Percentiles rank a stretch among this genome's conserved stretches.
These are phyloP conservation scores for Sugiyamaella qingdaonensis DNA, from an alignment of 805 yeast genomes.

Conservation along the genomic window DNA sequence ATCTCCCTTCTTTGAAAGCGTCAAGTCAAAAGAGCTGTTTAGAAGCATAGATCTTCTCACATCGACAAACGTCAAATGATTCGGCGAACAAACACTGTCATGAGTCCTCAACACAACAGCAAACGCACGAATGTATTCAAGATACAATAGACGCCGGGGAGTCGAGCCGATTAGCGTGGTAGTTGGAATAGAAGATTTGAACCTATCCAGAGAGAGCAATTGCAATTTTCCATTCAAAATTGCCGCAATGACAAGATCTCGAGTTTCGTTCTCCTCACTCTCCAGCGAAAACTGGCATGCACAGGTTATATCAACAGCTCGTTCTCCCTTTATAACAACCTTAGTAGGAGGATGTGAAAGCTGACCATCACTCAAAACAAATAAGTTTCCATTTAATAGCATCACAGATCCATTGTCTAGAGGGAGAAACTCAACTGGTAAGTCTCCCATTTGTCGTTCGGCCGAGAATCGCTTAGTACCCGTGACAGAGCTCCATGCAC, in stretches of 20 bases:
- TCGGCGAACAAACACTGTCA: neutral
- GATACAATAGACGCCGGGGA: constrained; percentile 16
- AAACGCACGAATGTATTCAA: constrained; percentile 14
- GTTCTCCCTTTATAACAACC: constrained; percentile 1
- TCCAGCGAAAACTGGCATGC: constrained; percentile 2
- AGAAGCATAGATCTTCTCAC: neutral
- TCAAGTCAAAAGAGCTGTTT: neutral
- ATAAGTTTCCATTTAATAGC: neutral
- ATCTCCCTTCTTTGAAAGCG: neutral
- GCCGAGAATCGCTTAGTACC: too few relatives aligned
- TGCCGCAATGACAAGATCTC: constrained; percentile 4
- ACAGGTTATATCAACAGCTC: neutral
- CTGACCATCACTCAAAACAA: neutral
- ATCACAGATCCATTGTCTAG: neutral
- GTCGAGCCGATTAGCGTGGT: constrained; percentile 9
- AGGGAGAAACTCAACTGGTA: neutral
- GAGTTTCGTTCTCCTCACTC: neutral
- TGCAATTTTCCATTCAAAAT: constrained; percentile 12
- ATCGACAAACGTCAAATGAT: constrained; percentile 14
- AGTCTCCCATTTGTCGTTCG: neutral
- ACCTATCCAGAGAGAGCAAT: constrained; percentile 8
- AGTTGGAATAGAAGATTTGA: constrained; percentile 4
- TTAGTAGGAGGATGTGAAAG: constrained; percentile 4
- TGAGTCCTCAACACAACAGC: constrained; percentile 13
- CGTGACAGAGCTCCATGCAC: neutral